A percentile compares a stretch with the other conserved stretches of the same genome.
phyloP scores from a whole-genome alignment of 2,329 filamentous ascomycete genomes.

The Camptophora hylomeconis region DNA sequence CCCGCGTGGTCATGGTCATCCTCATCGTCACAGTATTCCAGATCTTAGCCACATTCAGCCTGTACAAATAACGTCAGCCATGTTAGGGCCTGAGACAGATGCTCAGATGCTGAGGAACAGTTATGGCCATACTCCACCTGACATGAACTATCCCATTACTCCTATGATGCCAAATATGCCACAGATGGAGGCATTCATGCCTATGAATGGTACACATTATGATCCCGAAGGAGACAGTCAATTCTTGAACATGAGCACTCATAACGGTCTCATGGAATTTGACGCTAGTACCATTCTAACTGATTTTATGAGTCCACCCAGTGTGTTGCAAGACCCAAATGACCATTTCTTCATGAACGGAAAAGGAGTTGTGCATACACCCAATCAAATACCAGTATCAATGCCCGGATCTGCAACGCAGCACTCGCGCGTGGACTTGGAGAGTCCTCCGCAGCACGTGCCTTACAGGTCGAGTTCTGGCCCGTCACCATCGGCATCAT shows the following conservation, averaged over 20 bases:
- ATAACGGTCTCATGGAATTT: slow-evolving; percentile 14
- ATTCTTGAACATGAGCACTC: slow-evolving; percentile 15
- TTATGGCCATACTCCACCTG: slow-evolving; percentile 16
- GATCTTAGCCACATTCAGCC: slow-evolving; percentile 13
- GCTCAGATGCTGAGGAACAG: slow-evolving; percentile 11
- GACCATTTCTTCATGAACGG: slow-evolving; percentile 13
- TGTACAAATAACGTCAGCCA: slow-evolving; percentile 13
- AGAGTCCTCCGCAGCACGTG: slow-evolving; percentile 10
- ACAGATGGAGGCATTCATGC: slow-evolving; percentile 16
- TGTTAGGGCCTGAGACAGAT: slow-evolving; percentile 11
- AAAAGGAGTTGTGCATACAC: slow-evolving; percentile 12
- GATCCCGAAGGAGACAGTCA: slow-evolving; percentile 15
- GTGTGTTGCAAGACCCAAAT: slow-evolving; percentile 12
- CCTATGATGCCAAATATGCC: slow-evolving; percentile 17
- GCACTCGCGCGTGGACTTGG: slow-evolving; percentile 10
- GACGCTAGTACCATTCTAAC: slow-evolving; percentile 12
- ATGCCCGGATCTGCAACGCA: slow-evolving; percentile 10
- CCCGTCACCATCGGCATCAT: slow-evolving; percentile 13
- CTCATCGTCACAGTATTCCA: slow-evolving; percentile 12
- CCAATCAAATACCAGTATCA: slow-evolving; percentile 11
- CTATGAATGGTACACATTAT: slow-evolving; percentile 13
- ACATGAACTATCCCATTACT: slow-evolving; percentile 15
- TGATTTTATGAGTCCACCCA: slow-evolving; percentile 16
- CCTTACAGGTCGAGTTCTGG: slow-evolving; percentile 10
- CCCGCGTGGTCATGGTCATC: slow-evolving; percentile 1